A percentile compares a stretch with the other conserved stretches of the same genome.
phyloP scores from a whole-genome alignment of 129 eudicot genomes.

The Gnaphalium uliginosum region DNA sequence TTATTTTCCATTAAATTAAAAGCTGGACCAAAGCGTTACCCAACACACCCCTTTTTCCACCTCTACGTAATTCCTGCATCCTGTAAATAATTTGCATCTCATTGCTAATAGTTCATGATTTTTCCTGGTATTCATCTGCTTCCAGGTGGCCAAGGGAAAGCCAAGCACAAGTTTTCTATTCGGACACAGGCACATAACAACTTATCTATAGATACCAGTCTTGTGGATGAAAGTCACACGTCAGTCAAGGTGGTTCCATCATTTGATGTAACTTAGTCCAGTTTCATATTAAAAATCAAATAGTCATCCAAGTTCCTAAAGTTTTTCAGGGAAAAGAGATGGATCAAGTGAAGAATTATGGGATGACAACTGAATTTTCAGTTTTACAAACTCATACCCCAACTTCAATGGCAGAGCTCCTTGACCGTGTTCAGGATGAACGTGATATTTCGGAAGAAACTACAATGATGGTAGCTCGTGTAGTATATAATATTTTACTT shows the following conservation, averaged over 20 bases:
- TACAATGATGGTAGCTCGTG: conserved; percentile 35
- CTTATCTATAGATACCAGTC: conserved; percentile 20
- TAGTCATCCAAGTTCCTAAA: conserved; percentile 29
- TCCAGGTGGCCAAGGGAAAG: conserved; percentile 57
- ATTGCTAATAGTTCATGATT: not conserved
- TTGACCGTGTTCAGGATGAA: conserved; percentile 45
- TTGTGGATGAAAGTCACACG: conserved; percentile 24
- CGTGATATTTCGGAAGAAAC: conserved; percentile 34
- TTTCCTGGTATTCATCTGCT: conserved; percentile 30
- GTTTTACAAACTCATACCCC: conserved; percentile 20
- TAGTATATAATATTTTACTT: conserved; percentile 11
- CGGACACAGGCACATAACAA: conserved; percentile 35
- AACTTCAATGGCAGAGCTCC: conserved; percentile 63
- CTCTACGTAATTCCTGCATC: not conserved
- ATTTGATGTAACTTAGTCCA: conserved; percentile 34
- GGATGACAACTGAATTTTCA: conserved; percentile 32
- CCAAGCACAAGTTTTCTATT: conserved; percentile 48
- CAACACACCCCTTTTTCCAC: not conserved
- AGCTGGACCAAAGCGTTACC: not conserved
- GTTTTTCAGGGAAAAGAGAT: conserved; percentile 37
- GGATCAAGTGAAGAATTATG: conserved; percentile 32
- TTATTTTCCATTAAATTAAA: no score
- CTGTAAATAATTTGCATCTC: conserved; percentile 9
- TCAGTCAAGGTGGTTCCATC: conserved; percentile 29
- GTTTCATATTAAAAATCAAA: not conserved